Conservation (phyloP, 2,329 filamentous ascomycete genomes). For the Cladophialophora yegresii region DNA sequence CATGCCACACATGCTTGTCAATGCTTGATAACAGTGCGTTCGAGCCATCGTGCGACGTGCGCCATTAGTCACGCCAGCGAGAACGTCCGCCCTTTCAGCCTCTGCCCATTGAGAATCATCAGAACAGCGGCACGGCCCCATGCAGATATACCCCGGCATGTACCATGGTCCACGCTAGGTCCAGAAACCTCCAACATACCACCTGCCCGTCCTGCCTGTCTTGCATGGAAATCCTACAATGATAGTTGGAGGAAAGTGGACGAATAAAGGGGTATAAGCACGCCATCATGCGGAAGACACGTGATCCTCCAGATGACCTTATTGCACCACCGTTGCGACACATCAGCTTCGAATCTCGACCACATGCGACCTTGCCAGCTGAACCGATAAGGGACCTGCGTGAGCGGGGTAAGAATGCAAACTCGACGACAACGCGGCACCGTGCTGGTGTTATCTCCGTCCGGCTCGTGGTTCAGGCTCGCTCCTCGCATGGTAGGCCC, state of each 20-base stretch:
- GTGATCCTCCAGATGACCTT: slow-evolving; percentile 9
- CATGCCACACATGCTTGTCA: slow-evolving; percentile 6
- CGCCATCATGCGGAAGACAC: slow-evolving; percentile 27
- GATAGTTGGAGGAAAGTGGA: slow-evolving; percentile 19
- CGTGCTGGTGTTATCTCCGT: not conserved
- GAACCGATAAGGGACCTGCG: slow-evolving; percentile 10
- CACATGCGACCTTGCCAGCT: slow-evolving; percentile 1
- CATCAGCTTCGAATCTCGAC: not conserved
- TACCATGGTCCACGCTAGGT: not conserved
- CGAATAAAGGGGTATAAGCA: slow-evolving; percentile 28
- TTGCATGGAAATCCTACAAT: slow-evolving; percentile 1
- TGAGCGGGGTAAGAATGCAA: slow-evolving; percentile 8
- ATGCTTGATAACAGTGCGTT: not conserved
- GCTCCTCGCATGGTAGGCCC: not conserved
- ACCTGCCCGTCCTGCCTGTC: slow-evolving; percentile 1
- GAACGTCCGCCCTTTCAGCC: not conserved
- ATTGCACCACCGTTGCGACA: not conserved
- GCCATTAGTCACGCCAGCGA: not conserved
- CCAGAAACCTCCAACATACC: not conserved
- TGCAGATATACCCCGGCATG: not conserved
- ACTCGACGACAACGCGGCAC: not conserved
- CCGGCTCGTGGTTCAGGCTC: not conserved
- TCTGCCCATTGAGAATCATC: not conserved
- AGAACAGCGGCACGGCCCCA: not conserved
- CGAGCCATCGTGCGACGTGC: not conserved